Base-by-base conservation (phyloP, 169 alveolate species). In the Plasmodium knowlesi region DNA sequence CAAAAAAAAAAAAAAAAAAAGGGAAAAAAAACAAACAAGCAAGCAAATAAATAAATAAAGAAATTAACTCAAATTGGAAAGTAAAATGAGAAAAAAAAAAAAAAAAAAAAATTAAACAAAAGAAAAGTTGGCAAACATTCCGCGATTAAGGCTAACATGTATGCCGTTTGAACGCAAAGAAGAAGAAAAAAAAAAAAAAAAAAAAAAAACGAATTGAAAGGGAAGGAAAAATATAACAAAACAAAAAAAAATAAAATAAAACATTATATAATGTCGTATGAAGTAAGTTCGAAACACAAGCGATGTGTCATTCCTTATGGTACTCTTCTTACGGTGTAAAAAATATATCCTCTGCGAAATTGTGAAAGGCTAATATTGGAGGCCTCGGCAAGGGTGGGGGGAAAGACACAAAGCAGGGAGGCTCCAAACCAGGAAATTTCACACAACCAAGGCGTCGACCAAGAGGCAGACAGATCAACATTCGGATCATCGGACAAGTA, bases 291-390 rank as follows among this genome's bases (percentile, higher is more conserved):
- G 76, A 25, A 67, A 67, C 37, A 67, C 37, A 9, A 5, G 41
- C 39, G 61, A n/a, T 25, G 22, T 41, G 32, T 54, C 71, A 53
- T 22, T 8, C 57, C 32, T 57, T 57, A 54, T 28, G 57, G 19
- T 54, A 82, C 79, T 39, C 25, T 16, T 32, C 25, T 82, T 50
- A 54, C 39, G 53, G 71, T 9, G 81, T 39, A 82, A 28, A 82
- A 50, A 82, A 39, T 54, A 80, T 41, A 80, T 8, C 10, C 61
- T 54, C 71, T 82, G 43, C 34, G 39, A 82, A 57, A 53, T 82
- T 82, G 80, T 82, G 72, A 30, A 50, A 82, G 14, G 79, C 22
- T 41, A 79, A 79, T n/a, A 79, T 43, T 79, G 46, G 70, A 79
- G 84, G 54, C 57, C 84, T 67, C 41, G 76, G 25, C 25, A 41